Evolutionary conservation across 2,329 filamentous ascomycete genomes (phyloP).

Genomic region (Dactylellina parvicollis): DNA sequence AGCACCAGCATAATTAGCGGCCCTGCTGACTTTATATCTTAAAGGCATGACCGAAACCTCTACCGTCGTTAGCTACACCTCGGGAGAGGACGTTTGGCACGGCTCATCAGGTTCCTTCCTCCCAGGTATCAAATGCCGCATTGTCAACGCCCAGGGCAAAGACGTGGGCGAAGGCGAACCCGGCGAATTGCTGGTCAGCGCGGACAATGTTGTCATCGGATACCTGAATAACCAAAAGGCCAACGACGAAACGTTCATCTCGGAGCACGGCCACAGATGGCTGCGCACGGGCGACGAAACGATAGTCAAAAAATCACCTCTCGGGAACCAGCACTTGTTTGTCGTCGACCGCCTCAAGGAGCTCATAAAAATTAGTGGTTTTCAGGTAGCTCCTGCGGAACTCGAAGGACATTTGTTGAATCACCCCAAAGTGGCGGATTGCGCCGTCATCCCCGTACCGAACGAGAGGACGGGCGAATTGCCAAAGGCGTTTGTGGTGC

Average conservation of each 20-base stretch:
- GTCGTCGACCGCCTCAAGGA: slow-evolving; percentile 81
- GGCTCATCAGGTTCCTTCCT: slow-evolving; percentile 78
- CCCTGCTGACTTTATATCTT: not conserved
- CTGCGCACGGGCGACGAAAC: slow-evolving; percentile 88
- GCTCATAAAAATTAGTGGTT: slow-evolving; percentile 68
- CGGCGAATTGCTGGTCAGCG: slow-evolving; percentile 82
- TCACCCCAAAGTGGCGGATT: slow-evolving; percentile 63
- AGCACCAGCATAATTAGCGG: not conserved
- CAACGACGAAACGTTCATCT: slow-evolving; percentile 80
- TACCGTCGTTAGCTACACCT: slow-evolving; percentile 73
- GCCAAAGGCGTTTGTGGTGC: slow-evolving; percentile 65
- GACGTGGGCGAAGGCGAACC: slow-evolving; percentile 78
- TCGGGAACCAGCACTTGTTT: slow-evolving; percentile 81
- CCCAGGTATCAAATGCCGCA: slow-evolving; percentile 71
- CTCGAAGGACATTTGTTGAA: slow-evolving; percentile 64
- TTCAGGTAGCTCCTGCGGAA: slow-evolving; percentile 66
- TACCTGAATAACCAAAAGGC: slow-evolving; percentile 89
- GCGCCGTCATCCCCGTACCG: slow-evolving; percentile 64
- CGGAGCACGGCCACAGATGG: slow-evolving; percentile 72
- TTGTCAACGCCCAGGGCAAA: slow-evolving; percentile 74
- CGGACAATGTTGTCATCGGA: slow-evolving; percentile 79
- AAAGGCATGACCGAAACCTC: slow-evolving; percentile 78
- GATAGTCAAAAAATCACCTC: slow-evolving; percentile 71
- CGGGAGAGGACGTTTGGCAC: slow-evolving; percentile 72
- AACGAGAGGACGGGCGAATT: slow-evolving; percentile 64